These are phyloP conservation scores for Aspergillus asperescens DNA, from an alignment of 495 filamentous ascomycete species.

Conservation along the genomic window DNA sequence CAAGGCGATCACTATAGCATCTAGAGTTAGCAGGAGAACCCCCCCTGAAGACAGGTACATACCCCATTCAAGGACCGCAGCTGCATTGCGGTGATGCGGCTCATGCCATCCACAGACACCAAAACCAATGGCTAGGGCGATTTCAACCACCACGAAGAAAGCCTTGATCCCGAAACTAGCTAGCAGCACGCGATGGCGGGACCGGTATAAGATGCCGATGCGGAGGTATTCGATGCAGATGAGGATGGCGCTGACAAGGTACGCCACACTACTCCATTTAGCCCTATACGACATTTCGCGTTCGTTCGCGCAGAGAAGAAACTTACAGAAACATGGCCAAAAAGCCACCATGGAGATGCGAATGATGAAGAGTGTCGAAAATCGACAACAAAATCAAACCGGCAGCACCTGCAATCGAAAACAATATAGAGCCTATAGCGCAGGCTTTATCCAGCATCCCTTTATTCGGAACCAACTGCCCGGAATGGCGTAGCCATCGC, in stretches of 20 bases:
- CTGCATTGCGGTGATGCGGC: slow-evolving; percentile 41
- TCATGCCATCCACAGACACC: slow-evolving; percentile 27
- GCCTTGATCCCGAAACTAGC: slow-evolving; percentile 79
- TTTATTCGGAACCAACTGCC: slow-evolving; percentile 66
- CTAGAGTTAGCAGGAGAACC: not conserved
- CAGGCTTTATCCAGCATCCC: slow-evolving; percentile 63
- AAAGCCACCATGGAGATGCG: slow-evolving; percentile 66
- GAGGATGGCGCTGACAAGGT: slow-evolving; percentile 74
- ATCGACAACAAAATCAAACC: slow-evolving; percentile 78
- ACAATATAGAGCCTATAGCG: slow-evolving; percentile 61
- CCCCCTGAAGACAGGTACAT: slow-evolving; percentile 8
- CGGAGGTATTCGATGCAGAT: slow-evolving; percentile 85
- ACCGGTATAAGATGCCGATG: slow-evolving; percentile 68
- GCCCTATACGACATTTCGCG: not conserved
- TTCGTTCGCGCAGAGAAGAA: not conserved
- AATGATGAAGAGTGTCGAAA: slow-evolving; percentile 72
- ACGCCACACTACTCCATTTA: slow-evolving; percentile 32
- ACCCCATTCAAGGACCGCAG: slow-evolving; percentile 69
- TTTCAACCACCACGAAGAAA: slow-evolving; percentile 70
- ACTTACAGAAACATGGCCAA: slow-evolving; percentile 76
- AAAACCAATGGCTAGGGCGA: slow-evolving; percentile 67
- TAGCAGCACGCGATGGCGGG: slow-evolving; percentile 62
- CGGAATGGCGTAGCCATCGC: slow-evolving; percentile 74
- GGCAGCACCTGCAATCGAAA: slow-evolving; percentile 67
- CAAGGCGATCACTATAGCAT: slow-evolving; percentile 64